Percentiles rank a stretch among this genome's conserved stretches.
Conservation (phyloP, 1,284 basidiomycete genomes). For the Neotropicomus parvogracilis region DNA sequence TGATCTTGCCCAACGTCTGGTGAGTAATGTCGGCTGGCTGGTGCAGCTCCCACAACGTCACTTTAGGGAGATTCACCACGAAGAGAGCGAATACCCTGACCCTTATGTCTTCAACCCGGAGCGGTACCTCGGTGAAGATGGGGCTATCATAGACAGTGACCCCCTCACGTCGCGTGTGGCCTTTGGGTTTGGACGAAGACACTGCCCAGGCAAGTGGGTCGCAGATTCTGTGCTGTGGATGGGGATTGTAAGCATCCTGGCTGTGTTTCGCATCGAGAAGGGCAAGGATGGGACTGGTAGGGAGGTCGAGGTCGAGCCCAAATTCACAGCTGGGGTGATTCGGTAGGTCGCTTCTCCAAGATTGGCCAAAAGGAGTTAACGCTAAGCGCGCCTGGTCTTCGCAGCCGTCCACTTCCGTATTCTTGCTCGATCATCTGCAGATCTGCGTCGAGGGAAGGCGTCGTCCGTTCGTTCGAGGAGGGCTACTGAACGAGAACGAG, state of each 20-base stretch:
- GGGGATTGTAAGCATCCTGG: constrained; percentile 31
- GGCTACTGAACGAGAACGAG: constrained; percentile 12
- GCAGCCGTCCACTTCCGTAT: constrained; percentile 31
- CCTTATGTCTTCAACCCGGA: constrained; percentile 28
- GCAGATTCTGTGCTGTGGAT: constrained; percentile 36
- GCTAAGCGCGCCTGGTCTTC: constrained; percentile 14
- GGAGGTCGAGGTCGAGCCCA: constrained; percentile 27
- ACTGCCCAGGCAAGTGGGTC: constrained; percentile 35
- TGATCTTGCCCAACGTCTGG: constrained; percentile 32
- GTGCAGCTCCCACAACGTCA: background rate
- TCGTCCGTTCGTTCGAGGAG: constrained; percentile 14
- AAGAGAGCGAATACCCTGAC: constrained; percentile 30
- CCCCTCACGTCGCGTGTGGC: constrained; percentile 28
- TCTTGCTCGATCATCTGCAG: constrained; percentile 30
- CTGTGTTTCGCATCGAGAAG: constrained; percentile 28
- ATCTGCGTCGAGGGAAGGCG: constrained; percentile 29
- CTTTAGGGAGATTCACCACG: constrained; percentile 29
- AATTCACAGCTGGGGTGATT: constrained; percentile 33
- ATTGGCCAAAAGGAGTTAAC: constrained; percentile 17
- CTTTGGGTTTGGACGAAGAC: constrained; percentile 34
- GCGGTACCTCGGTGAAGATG: constrained; percentile 28
- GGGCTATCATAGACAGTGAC: constrained; percentile 22
- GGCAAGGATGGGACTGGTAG: constrained; percentile 26
- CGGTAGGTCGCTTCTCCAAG: constrained; percentile 23
- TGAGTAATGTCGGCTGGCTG: constrained; percentile 14